Base-by-base conservation (phyloP, 257 asterid genomes). In the Solanum neorickii region DNA sequence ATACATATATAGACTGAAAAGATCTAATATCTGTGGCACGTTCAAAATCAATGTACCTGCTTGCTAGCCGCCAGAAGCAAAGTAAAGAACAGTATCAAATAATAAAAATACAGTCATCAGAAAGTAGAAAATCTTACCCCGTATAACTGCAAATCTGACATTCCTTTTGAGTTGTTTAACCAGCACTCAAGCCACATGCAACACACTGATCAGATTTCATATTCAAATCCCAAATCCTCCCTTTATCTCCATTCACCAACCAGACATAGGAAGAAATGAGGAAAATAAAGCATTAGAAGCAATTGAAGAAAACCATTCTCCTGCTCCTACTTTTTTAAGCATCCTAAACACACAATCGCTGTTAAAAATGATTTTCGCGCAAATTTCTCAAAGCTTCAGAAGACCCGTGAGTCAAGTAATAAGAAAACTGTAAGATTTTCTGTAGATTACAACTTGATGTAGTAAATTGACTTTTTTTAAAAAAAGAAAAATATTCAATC, bases 121-220 rank as follows among this genome's bases (percentile, higher is more conserved):
- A 49, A 49, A 29, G 69, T 52, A 49, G 69, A 39, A 44, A 86
- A 83, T 33, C 90, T 85, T 68, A 93, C 99, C 95, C 92, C 94
- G 69, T 89, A 92, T 84, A 90, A 56, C 85, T 92, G 88, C 93
- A 90, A 91, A 52, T 94, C 94, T 88, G 97, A 88, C 98, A 96
- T 94, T 90, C 91, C 94, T 91, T 88, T 56, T 35, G 23, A 72
- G 87, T 87, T 69, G 86, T 75, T 82, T 90, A 94, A 75, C 97
- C 94, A 62, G 95, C 88, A 90, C 94, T 87, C 82, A 88, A 89
- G 72, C 93, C 91, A 78, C 68, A 70, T 52, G 89, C 87, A 84
- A 77, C 82, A 89, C 75, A 86, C 92, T 85, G 89, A 70, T 73
- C 88, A 37, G 83, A 83, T 83, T 77, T 91, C 96, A 91, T 89